phyloP scores from a whole-genome alignment of 306 rosid species.

The Ochetophila trinervis region DNA sequence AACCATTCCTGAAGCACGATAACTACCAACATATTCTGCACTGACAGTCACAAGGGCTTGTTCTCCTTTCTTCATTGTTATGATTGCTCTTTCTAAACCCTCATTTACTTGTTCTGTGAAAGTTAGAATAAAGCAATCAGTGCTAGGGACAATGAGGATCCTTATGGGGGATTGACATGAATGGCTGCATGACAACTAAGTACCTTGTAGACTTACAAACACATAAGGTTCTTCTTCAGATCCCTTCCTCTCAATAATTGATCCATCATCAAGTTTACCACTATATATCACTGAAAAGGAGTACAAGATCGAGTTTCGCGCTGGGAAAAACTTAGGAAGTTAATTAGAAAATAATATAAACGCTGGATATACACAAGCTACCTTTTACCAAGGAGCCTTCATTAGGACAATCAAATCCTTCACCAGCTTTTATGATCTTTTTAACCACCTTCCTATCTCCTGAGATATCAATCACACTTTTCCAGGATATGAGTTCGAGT shows the following conservation, averaged over 20 bases:
- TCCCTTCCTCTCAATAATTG: conserved; percentile 49
- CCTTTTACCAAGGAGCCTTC: conserved; percentile 66
- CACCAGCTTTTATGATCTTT: conserved; percentile 45
- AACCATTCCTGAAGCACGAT: conserved; percentile 19
- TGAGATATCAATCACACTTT: conserved; percentile 41
- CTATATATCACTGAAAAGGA: conserved; percentile 40
- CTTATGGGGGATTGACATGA: background rate
- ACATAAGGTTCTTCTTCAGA: conserved; percentile 52
- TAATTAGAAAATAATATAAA: background rate
- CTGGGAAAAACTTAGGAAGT: background rate
- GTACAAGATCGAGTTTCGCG: background rate
- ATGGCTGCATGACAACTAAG: background rate
- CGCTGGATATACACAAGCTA: conserved; percentile 8
- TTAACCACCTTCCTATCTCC: conserved; percentile 55
- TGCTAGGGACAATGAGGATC: background rate
- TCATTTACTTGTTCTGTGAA: conserved; percentile 50
- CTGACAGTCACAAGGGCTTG: conserved; percentile 42
- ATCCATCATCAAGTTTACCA: conserved; percentile 51
- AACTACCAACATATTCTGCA: conserved; percentile 35
- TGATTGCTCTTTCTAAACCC: conserved; percentile 60
- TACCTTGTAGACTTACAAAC: conserved; percentile 55
- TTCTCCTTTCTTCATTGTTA: conserved; percentile 65
- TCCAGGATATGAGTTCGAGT: conserved; percentile 63
- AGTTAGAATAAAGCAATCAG: background rate
- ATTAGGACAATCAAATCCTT: conserved; percentile 55